Base-by-base conservation (phyloP, 441 rosid genomes). In the Corymbia citriodora region DNA sequence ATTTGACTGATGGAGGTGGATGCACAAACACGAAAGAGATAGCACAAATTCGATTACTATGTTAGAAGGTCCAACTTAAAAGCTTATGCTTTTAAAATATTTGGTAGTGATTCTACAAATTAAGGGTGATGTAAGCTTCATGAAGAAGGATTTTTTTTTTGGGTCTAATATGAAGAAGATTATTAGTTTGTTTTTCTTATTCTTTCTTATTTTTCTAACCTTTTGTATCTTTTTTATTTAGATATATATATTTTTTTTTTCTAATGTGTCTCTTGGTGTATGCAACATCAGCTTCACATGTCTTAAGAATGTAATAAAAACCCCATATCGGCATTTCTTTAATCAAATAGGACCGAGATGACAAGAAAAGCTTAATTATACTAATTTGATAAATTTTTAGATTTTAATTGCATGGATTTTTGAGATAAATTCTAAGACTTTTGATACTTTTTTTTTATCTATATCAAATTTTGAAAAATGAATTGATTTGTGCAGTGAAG, bases 341-440 rank as follows among this genome's bases (percentile, higher is more conserved):
- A 59, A 59, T 59, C 65, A 59, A 59, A 59, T 59, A 59, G n/a
- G 13, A 29, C 25, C 2, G 65, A 4, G 25, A 59, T 23, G 29
- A 57, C 7, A 1, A 1, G 5, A 12, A 12, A 0, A 10, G 29
- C 29, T 59, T 59, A 59, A 23, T 59, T 59, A 1, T 2, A 23
- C 13, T 0, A 23, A 57, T 57, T 10, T 23, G 14, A 59, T 59
- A 59, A 59, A 14, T 59, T 59, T 59, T 59, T 25, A 7, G 65
- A 59, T 14, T 59, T 11, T 59, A 59, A 59, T 25, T 59, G n/a
- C n/a, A 25, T 59, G n/a, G n/a, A 25, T 29, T 10, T 59, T 59
- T 0, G 3, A 59, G 3, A 59, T 59, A 59, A 59, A 6, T 10
- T 2, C 25, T 59, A 59, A 4, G 5, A 59, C n/a, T 59, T 59